phyloP scores from a whole-genome alignment of 1,284 basidiomycete species.

The Puccinia sorghi region DNA sequence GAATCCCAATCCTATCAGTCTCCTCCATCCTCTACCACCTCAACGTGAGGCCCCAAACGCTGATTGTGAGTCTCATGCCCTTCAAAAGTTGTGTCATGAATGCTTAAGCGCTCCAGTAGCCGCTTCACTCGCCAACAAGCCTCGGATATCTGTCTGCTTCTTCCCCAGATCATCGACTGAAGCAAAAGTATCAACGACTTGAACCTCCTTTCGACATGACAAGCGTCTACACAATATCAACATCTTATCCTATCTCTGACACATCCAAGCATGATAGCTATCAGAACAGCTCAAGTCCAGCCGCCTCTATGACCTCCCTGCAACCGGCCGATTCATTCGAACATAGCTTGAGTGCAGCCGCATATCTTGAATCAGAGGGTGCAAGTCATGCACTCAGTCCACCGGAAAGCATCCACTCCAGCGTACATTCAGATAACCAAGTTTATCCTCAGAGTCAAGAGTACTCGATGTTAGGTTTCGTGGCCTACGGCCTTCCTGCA shows the following conservation, averaged over 20 bases:
- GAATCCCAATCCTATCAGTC: not conserved
- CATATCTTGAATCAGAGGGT: not conserved
- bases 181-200: not conserved
- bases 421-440: not conserved
- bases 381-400: not conserved
- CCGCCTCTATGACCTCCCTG: not conserved
- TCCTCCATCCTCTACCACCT: not conserved
- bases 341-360: not conserved
- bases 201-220: not conserved
- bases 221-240: not conserved
- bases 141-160: not conserved
- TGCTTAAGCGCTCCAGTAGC: too few relatives aligned
- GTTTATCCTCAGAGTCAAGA: constrained; percentile 13
- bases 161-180: not conserved
- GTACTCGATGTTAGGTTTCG: not conserved
- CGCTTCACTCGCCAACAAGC: not conserved
- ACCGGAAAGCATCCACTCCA: not conserved
- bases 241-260: not conserved
- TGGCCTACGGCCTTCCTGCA: constrained; percentile 20
- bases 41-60: too few relatives aligned
- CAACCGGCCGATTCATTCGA: constrained; percentile 8
- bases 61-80: not conserved
- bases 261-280: not conserved
- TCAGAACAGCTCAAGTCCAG: not conserved
- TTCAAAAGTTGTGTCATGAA: too few relatives aligned